A percentile compares a stretch with the other conserved stretches of the same genome.
These are phyloP conservation scores for Phragmites australis DNA, from an alignment of 176 grass and related monocot species.

Conservation along the genomic window DNA sequence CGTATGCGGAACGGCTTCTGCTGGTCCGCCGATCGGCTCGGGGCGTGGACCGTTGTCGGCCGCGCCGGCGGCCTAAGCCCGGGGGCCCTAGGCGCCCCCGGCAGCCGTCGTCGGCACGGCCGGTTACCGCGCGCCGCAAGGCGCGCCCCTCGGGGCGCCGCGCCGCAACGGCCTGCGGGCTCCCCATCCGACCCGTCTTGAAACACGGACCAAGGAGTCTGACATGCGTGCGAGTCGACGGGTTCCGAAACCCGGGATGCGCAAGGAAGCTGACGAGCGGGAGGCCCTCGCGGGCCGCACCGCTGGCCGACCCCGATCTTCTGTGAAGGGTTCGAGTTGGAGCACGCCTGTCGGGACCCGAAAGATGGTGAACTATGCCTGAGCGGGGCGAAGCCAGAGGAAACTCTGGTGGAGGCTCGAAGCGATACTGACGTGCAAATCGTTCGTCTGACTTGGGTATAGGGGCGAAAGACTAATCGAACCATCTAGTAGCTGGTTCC, in stretches of 20 bases:
- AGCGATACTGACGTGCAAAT: too few species aligned
- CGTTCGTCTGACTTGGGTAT: too few species aligned
- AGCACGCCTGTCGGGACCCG: conserved; percentile 66
- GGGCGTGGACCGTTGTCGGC: too few species aligned
- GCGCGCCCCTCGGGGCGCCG: not conserved
- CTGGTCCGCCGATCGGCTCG: too few species aligned
- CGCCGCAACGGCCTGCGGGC: not conserved
- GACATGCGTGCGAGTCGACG: conserved; percentile 38
- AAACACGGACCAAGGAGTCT: conserved; percentile 76
- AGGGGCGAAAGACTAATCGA: conserved; percentile 63
- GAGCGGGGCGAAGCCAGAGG: conserved; percentile 25
- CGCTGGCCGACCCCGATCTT: conserved; percentile 62
- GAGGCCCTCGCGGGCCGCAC: conserved; percentile 34
- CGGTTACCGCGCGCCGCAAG: too few species aligned
- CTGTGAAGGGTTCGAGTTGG: conserved; percentile 67
- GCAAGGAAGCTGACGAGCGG: too few species aligned
- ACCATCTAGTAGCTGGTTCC: conserved; percentile 74
- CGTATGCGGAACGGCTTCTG: conserved; percentile 17
- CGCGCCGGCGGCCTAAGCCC: too few species aligned
- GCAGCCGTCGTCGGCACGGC: too few species aligned
- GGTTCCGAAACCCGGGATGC: too few species aligned
- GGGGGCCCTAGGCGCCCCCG: too few species aligned
- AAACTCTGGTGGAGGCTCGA: too few species aligned
- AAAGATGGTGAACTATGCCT: conserved; percentile 81
- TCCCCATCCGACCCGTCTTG: conserved; percentile 42